phyloP scores from a whole-genome alignment of 1,139 yeast species.

The Candida dubliniensis region DNA sequence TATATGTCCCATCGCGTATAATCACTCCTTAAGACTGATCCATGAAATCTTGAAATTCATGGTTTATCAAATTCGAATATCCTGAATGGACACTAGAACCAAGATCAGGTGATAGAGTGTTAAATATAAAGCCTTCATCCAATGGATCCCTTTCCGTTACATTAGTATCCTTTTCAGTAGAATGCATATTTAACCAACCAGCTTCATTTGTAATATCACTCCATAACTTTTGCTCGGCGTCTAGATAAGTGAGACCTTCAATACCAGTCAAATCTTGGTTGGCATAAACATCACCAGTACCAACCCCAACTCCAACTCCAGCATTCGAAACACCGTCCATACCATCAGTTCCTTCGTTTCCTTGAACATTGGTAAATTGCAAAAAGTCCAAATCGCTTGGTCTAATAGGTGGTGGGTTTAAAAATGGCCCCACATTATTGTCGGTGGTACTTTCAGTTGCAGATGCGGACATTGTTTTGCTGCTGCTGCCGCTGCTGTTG shows the following conservation, averaged over 20 bases:
- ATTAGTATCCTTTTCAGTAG: slow-evolving; percentile 4
- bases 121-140: slow-evolving; percentile 7
- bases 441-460: background rate
- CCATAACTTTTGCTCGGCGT: slow-evolving; percentile 67
- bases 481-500: background rate
- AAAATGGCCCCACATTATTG: slow-evolving; percentile 1
- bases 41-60: slow-evolving; percentile 40
- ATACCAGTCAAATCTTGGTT: slow-evolving; percentile 42
- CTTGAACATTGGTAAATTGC: slow-evolving; percentile 17
- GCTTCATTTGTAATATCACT: slow-evolving; percentile 74
- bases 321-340: background rate
- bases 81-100: slow-evolving; percentile 16
- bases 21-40: slow-evolving; percentile 16
- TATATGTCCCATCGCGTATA: background rate
- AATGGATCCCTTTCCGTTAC: background rate
- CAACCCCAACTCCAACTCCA: background rate
- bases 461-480: background rate
- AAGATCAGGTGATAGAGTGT: slow-evolving; percentile 4
- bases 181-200: slow-evolving; percentile 53
- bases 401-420: slow-evolving; percentile 10
- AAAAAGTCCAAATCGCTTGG: slow-evolving; percentile 22
- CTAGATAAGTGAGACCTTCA: slow-evolving; percentile 45
- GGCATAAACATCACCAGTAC: slow-evolving; percentile 30
- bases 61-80: slow-evolving; percentile 41
- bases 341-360: background rate